Evolutionary conservation across 345 rosid genomes (phyloP).

Genomic region (Eucalyptus pumila): DNA sequence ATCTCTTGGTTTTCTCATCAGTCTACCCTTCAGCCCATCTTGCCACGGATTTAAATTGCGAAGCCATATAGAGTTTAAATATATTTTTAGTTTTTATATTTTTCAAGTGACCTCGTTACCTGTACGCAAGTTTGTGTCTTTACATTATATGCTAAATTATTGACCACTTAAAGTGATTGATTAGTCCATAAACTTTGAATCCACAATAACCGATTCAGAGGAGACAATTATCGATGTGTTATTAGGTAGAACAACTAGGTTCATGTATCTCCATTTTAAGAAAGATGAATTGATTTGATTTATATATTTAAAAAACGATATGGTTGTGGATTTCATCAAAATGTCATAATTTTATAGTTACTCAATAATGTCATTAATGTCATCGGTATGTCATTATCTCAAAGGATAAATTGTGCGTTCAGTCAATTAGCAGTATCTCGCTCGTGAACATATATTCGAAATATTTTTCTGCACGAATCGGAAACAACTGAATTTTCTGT

Average conservation of each 20-base stretch:
- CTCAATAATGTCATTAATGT: not conserved
- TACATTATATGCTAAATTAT: not conserved
- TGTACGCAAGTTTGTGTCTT: not conserved
- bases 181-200: not conserved
- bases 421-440: not conserved
- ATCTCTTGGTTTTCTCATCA: not conserved
- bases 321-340: not conserved
- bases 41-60: not conserved
- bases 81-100: not conserved
- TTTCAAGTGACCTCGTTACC: not conserved
- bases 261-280: not conserved
- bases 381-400: not conserved
- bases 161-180: not conserved
- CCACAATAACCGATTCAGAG: not conserved
- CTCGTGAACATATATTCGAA: not conserved
- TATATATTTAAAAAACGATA: not conserved
- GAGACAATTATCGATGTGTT: not conserved
- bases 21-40: not conserved
- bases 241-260: not conserved
- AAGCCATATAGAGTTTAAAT: not conserved
- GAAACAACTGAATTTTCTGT: not conserved
- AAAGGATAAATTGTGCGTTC: not conserved
- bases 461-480: not conserved
- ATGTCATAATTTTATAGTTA: not conserved
- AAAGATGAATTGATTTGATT: not conserved